Conservation (phyloP, 768 basidiomycete genomes). For the Pleurotus eryngii region DNA sequence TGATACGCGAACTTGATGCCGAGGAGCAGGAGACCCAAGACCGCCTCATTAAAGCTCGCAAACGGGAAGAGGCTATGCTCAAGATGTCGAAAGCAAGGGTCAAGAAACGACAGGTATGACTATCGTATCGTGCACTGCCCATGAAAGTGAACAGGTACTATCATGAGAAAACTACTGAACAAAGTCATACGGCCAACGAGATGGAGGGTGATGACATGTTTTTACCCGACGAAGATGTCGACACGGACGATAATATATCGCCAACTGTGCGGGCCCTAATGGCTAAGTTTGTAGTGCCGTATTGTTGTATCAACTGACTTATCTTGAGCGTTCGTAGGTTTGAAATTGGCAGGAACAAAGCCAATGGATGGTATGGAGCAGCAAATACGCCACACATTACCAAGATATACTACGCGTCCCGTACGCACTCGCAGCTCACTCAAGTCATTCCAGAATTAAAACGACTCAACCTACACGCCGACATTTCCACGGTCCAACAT, state of each 20-base stretch:
- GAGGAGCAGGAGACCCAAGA: constrained; percentile 65
- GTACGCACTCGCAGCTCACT: constrained; percentile 93
- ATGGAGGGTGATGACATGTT: constrained; percentile 61
- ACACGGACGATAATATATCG: constrained; percentile 57
- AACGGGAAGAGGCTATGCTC: constrained; percentile 55
- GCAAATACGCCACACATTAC: constrained; percentile 53
- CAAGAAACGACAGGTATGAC: constrained; percentile 55
- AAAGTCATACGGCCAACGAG: constrained; percentile 20
- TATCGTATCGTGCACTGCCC: not conserved
- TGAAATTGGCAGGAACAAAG: constrained; percentile 26
- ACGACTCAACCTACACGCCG: constrained; percentile 53
- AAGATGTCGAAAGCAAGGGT: constrained; percentile 54
- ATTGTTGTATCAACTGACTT: too few relatives aligned
- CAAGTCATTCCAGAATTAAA: constrained; percentile 85
- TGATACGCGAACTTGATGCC: constrained; percentile 62
- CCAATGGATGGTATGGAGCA: constrained; percentile 15
- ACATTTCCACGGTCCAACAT: constrained; percentile 12
- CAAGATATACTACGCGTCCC: constrained; percentile 90
- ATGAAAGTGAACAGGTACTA: constrained; percentile 11
- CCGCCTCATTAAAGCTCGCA: constrained; percentile 55
- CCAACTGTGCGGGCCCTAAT: constrained; percentile 78
- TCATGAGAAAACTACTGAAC: not conserved
- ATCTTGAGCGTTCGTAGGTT: constrained; percentile 17
- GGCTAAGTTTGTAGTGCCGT: constrained; percentile 53
- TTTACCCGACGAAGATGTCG: constrained; percentile 57